Evolutionary conservation across 768 basidiomycete species (phyloP), one percentile per base, ranked within the genome.

Genomic region (Boletus eberwhitei): DNA sequence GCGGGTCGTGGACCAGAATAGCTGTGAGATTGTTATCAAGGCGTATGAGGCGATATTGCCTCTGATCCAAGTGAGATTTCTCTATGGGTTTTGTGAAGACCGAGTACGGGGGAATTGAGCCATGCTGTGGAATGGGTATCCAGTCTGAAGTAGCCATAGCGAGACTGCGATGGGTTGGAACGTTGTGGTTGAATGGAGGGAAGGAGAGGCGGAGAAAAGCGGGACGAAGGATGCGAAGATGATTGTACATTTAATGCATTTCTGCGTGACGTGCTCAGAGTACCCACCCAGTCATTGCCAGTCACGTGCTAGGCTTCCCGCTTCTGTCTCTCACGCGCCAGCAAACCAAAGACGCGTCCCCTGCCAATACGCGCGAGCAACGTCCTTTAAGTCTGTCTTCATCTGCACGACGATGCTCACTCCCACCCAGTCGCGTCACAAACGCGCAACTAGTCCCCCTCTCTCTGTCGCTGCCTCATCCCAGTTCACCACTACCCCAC

Each of bases 1-100:
- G 85, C 0, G 81, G 72, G 67, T 99, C 96, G 52, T 86, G 86
- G 14, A 98, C 79, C 24, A 99, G 72, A 59, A 88, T 82, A 1
- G 86, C 93, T 57, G 90, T 86, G n/a, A 99, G 73, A 4, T 90
- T 93, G 65, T 98, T 99, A 8, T 85, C 78, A n/a, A 99, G 81
- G 45, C 79, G 78, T 58, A 99, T 88, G 44, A 94, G 68, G 47
- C 87, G 76, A 69, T 97, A 96, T 16, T 85, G 79, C 54, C 93
- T 77, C 62, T 90, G 85, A 66, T 96, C 93, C 62, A 87, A 82
- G 48, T 79, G 78, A 0, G 90, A 87, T 70, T 86, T 85, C 55
- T 85, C 78, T 55, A 95, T 79, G 8, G 79, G 71, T 51, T 77
- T 80, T 16, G 71, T 74, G 75, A 82, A 93, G 35, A 84, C 66